Conservation (phyloP, 140 eudicot species). For the Eryngium alpinum region DNA sequence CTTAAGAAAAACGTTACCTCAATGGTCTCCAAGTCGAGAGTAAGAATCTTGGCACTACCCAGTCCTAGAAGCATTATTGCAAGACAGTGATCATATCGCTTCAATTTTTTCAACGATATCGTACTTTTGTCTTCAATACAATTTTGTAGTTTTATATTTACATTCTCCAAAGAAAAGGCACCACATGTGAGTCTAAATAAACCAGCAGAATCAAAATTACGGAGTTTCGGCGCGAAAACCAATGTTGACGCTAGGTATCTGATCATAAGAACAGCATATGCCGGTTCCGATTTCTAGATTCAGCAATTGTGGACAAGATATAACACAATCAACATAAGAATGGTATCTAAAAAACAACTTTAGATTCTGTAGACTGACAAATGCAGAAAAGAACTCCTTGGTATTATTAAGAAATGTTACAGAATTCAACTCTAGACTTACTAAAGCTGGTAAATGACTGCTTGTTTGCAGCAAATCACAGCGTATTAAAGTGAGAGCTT, state of each 20-base stretch:
- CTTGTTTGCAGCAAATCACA: neutral
- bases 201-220: neutral
- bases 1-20: too few relatives aligned
- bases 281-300: neutral
- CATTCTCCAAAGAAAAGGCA: neutral
- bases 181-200: neutral
- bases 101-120: too few relatives aligned
- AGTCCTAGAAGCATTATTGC: too few relatives aligned
- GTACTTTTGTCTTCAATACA: neutral
- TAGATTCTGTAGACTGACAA: neutral
- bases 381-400: neutral
- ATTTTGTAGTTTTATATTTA: neutral
- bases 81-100: too few relatives aligned
- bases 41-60: too few relatives aligned
- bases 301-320: neutral
- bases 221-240: neutral
- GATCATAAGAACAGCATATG: too few relatives aligned
- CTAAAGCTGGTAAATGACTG: neutral
- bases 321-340: neutral
- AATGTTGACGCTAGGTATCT: neutral
- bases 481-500: neutral
- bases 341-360: neutral
- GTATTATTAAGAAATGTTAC: neutral
- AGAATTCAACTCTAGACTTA: neutral
- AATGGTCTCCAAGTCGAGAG: too few relatives aligned